Conservation (phyloP, 2,329 filamentous ascomycete genomes). For the Colletotrichum lupini region DNA sequence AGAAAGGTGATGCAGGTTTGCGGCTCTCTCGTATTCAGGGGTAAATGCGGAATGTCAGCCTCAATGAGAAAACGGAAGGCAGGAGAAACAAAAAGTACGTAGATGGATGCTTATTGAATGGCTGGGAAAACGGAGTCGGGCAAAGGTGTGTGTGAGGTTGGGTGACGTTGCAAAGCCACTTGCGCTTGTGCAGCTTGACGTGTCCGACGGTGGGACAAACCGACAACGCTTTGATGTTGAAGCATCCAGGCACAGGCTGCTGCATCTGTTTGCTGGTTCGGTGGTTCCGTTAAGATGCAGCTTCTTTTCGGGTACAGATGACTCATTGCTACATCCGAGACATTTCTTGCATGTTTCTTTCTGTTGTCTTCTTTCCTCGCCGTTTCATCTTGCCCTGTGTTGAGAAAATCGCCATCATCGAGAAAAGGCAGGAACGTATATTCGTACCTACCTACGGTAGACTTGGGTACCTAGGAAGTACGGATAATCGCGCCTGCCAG, state of each 20-base stretch:
- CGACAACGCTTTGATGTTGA: conserved; percentile 4
- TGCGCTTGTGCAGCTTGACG: conserved; percentile 23
- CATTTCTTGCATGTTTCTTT: not conserved
- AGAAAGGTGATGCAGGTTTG: not conserved
- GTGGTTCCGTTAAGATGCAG: not conserved
- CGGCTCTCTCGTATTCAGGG: conserved; percentile 7
- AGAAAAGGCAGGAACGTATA: not conserved
- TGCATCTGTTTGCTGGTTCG: conserved; percentile 5
- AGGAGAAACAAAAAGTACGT: not conserved
- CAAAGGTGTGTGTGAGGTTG: not conserved
- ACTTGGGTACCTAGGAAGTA: too few species aligned
- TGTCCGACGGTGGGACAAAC: conserved; percentile 10
- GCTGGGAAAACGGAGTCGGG: conserved; percentile 11
- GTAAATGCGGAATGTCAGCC: not conserved
- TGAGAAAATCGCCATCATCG: not conserved
- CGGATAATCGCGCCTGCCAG: not conserved
- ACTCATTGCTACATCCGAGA: not conserved
- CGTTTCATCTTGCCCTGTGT: not conserved
- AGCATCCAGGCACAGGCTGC: not conserved
- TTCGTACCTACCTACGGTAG: too few species aligned
- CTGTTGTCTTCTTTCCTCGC: not conserved
- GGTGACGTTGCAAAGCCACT: conserved; percentile 7
- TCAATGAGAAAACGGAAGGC: not conserved
- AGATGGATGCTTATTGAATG: not conserved
- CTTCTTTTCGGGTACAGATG: not conserved